Evolutionary conservation across 2,329 filamentous ascomycete species (phyloP).

Genomic region (Alternaria brassicae): DNA sequence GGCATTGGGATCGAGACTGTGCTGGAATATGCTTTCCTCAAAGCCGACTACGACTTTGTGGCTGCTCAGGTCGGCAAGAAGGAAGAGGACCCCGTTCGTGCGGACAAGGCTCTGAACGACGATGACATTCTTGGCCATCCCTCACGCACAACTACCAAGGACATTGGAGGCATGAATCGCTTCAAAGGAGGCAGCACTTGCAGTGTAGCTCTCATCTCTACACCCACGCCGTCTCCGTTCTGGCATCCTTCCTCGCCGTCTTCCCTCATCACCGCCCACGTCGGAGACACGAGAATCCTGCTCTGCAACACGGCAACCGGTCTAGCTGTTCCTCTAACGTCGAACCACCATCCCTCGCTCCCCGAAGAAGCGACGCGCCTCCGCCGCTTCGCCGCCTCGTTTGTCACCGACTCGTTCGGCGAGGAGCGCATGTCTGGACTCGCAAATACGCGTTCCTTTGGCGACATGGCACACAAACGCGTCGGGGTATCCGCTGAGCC

Average conservation of each 20-base stretch:
- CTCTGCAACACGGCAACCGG: slow-evolving; percentile 88
- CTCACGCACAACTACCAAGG: slow-evolving; percentile 51
- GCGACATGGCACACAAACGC: slow-evolving; percentile 89
- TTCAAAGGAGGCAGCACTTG: slow-evolving; percentile 96
- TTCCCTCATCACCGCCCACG: slow-evolving; percentile 85
- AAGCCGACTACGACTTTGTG: slow-evolving; percentile 93
- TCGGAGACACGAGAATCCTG: slow-evolving; percentile 90
- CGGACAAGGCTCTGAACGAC: slow-evolving; percentile 81
- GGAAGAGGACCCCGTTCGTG: slow-evolving; percentile 71
- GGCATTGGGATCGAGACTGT: slow-evolving; percentile 75
- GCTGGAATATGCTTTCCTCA: slow-evolving; percentile 89
- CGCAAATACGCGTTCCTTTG: slow-evolving; percentile 93
- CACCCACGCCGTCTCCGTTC: slow-evolving; percentile 87
- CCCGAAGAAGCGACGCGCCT: slow-evolving; percentile 84
- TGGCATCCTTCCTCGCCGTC: slow-evolving; percentile 91
- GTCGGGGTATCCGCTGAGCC: slow-evolving; percentile 95
- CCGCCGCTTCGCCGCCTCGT: slow-evolving; percentile 82
- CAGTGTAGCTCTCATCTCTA: slow-evolving; percentile 88
- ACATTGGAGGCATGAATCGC: slow-evolving; percentile 76
- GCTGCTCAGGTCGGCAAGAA: slow-evolving; percentile 84
- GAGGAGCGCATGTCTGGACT: slow-evolving; percentile 94
- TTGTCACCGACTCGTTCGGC: slow-evolving; percentile 95
- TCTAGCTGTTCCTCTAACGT: slow-evolving; percentile 79
- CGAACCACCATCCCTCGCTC: slow-evolving; percentile 89
- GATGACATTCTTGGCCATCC: slow-evolving; percentile 80